Evolutionary conservation across 192 early-diverging fungal genomes (phyloP), one percentile per base, ranked within the genome.

Genomic region (Backusella parvicylindrica): DNA sequence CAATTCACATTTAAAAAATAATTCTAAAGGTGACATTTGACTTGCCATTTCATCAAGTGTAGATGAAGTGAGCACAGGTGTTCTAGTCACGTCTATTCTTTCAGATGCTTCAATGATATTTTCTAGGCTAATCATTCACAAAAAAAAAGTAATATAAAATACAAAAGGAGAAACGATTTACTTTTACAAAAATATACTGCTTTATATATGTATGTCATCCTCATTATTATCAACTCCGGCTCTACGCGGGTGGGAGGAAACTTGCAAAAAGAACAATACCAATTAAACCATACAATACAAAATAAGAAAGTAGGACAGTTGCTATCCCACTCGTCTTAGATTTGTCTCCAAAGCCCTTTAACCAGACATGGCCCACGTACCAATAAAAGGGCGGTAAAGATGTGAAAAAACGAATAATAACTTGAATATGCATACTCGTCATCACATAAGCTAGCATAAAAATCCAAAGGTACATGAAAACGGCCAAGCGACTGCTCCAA

Each of bases 361-460:
- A 38, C 76, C 73, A 71, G 13, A 71, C 60, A 26, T 76, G 38
- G 3, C 86, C 92, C 2, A 90, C 86, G 77, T 86, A 94, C 95
- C 95, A 96, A 73, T 94, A 95, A 31, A 96, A 82, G 4, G 82
- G 81, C 1, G 96, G 96, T 65, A 92, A 65, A 23, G 87, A 91
- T 0, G 95, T 93, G 71, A 96, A 95, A 40, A 96, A 94, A 3
- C 96, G 86, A 15, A 91, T 92, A 41, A 96, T 92, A 4, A 98
- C 87, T 84, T 98, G 96, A n/a, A 98, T 87, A 72, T 98, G 95
- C 91, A 95, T 96, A 47, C 85, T 89, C 1, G 90, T 90, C 11
- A 85, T 70, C n/a, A 83, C 86, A 35, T 89, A 87, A 2, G 89
- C 12, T 0, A 95, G 76, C 64, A 96, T 71, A 11, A 87, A 77